Evolutionary conservation across 129 eudicot genomes (phyloP), one percentile per base, ranked within the genome.

Genomic region (Pittosporum tobira): DNA sequence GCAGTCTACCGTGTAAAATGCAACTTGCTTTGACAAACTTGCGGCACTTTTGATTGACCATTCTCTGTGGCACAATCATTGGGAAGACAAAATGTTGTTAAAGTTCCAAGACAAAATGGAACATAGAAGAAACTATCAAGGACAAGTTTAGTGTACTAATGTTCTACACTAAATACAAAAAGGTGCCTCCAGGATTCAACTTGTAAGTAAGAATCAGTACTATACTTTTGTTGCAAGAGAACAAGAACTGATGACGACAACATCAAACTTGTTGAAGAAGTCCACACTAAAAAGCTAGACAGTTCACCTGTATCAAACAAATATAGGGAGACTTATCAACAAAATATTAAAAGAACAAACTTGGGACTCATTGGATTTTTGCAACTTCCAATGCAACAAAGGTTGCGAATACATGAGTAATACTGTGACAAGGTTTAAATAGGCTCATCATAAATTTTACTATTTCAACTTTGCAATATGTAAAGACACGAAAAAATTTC

Each of bases 1-100:
- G 61, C 96, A 93, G 59, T 93, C 96, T 30, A 93, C 99, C 12
- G 86, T 61, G 53, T 87, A 93, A 64, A 93, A 93, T 24, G 99
- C 91, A 70, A 84, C 78, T 52, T 83, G 88, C 71, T 81, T 93
- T 51, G 83, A 75, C 64, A 69, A n/a, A 47, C 65, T 77, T 87
- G 74, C 94, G 93, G 44, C 99, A 93, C 76, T 77, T 93, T 65
- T 84, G 91, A 63, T 93, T 87, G 56, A 93, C 88, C 40, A 78
- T 66, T 81, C 74, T 78, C 99, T 93, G 94, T 67, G 76, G 64
- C 60, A 69, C 29, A 31, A 63, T 24, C 16, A 67, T 62, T 29
- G 28, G 8, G 20, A 22, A 45, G 45, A 14, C 31, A 19, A 36
- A 43, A 1, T 5, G 30, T 12, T 46, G 12, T 11, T 26, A n/a